Evolutionary conservation across 495 filamentous ascomycete species (phyloP).

Genomic region (Choiromyces venosus): DNA sequence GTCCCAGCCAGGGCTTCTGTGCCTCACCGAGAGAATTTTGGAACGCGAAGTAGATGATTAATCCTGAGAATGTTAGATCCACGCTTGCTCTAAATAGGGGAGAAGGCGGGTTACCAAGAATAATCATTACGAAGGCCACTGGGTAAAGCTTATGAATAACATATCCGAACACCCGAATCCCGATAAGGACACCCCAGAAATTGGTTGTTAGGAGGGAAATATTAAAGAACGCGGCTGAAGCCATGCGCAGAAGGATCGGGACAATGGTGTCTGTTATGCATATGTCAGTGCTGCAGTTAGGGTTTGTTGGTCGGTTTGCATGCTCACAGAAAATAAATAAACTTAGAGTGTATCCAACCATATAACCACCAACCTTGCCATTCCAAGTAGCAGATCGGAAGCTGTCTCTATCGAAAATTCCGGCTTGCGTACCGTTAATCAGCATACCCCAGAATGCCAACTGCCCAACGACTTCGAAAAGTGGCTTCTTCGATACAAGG

Average conservation of each 20-base stretch:
- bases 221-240: constrained; percentile 91
- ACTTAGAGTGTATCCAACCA: constrained; percentile 79
- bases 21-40: constrained; percentile 76
- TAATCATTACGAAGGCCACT: constrained; percentile 86
- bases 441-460: constrained; percentile 80
- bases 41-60: constrained; percentile 75
- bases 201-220: constrained; percentile 89
- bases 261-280: constrained; percentile 57
- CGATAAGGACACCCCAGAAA: constrained; percentile 94
- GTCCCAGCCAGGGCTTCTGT: constrained; percentile 89
- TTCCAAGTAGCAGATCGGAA: constrained; percentile 67
- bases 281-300: not conserved
- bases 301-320: not conserved
- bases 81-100: not conserved
- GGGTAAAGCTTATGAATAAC: constrained; percentile 86
- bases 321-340: constrained; percentile 65
- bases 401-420: constrained; percentile 75
- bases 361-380: constrained; percentile 65
- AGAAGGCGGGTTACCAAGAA: constrained; percentile 50
- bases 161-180: constrained; percentile 75
- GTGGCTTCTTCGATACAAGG: constrained; percentile 74
- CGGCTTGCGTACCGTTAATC: constrained; percentile 86
- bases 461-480: constrained; percentile 92
- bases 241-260: constrained; percentile 80
- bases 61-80: constrained; percentile 42